Conservation (phyloP, 345 rosid species). For the Iberis pinnata region DNA sequence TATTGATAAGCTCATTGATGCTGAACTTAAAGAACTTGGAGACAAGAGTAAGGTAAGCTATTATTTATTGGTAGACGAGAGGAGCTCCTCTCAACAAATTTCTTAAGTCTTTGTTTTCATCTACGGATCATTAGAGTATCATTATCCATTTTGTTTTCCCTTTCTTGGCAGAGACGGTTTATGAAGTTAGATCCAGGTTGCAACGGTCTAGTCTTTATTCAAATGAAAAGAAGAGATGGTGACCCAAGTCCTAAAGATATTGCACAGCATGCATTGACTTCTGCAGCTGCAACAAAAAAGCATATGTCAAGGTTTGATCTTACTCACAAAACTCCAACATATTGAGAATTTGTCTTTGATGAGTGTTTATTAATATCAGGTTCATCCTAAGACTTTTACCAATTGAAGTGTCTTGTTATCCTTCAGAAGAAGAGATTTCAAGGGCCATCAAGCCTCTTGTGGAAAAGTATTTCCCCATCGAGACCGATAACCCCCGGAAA, state of each 20-base stretch:
- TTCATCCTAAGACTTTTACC: conserved; percentile 84
- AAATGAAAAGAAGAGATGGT: conserved; percentile 80
- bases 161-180: conserved; percentile 57
- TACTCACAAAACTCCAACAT: conserved; percentile 7
- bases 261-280: conserved; percentile 77
- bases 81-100: too few relatives aligned
- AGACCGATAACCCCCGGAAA: conserved; percentile 59
- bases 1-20: conserved; percentile 87
- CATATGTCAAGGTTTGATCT: conserved; percentile 81
- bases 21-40: conserved; percentile 80
- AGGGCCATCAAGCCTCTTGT: conserved; percentile 70
- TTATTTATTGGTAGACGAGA: neutral
- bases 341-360: neutral
- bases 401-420: conserved; percentile 83
- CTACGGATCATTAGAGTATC: conserved; percentile 4
- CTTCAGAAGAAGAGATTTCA: conserved; percentile 90
- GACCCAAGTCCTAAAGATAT: conserved; percentile 84
- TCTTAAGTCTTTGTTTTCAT: neutral
- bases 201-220: conserved; percentile 79
- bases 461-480: conserved; percentile 65
- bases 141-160: neutral
- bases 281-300: conserved; percentile 72
- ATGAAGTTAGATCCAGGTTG: conserved; percentile 83
- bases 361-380: conserved; percentile 34
- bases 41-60: conserved; percentile 74